Evolutionary conservation across 768 basidiomycete species (phyloP).

Genomic region (Hygrocybe coccinea): DNA sequence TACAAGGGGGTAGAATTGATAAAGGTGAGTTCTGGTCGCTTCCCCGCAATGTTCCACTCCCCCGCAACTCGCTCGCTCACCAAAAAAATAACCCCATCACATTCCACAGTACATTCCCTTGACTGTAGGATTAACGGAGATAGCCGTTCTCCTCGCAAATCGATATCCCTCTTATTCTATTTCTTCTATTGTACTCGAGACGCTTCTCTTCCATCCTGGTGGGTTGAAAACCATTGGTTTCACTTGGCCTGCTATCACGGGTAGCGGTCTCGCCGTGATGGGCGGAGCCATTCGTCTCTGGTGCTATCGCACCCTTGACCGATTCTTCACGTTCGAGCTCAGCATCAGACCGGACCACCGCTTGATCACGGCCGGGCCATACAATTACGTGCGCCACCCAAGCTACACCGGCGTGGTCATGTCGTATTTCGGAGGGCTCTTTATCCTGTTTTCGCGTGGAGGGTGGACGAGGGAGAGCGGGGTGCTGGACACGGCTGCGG

Average conservation of each 20-base stretch:
- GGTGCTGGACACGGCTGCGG: conserved; percentile 10
- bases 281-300: conserved; percentile 21
- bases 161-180: background rate
- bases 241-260: conserved; percentile 16
- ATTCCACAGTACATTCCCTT: background rate
- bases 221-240: conserved; percentile 12
- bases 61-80: no score
- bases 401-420: conserved; percentile 20
- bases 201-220: background rate
- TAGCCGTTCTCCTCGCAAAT: background rate
- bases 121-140: background rate
- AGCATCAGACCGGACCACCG: conserved; percentile 20
- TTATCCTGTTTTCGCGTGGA: conserved; percentile 7
- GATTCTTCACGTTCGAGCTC: conserved; percentile 27
- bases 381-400: conserved; percentile 28
- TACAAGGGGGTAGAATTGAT: no score
- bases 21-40: no score
- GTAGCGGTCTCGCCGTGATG: conserved; percentile 11
- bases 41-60: no score
- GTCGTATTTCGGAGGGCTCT: conserved; percentile 11
- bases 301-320: conserved; percentile 25
- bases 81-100: no score
- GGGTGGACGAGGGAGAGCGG: conserved; percentile 16
- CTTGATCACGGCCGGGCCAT: conserved; percentile 28
- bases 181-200: background rate